phyloP scores from a whole-genome alignment of 2,329 filamentous ascomycete species.

The Lizonia empirigonia region DNA sequence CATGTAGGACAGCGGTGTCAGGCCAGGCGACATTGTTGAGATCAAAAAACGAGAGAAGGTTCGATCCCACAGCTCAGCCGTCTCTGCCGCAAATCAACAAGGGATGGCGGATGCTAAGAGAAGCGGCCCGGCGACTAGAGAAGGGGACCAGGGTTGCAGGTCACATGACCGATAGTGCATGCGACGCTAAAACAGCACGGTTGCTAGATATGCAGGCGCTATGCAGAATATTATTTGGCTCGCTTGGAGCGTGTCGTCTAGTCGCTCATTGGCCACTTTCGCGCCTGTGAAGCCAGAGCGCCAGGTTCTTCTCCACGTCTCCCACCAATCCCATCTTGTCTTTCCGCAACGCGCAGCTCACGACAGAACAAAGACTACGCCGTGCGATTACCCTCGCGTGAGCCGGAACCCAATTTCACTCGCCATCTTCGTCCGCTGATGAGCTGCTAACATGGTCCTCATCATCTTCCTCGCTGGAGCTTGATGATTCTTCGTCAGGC shows the following conservation, averaged over 20 bases:
- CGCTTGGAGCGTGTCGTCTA: conserved; percentile 24
- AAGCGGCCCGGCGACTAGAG: conserved; percentile 28
- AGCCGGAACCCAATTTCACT: neutral
- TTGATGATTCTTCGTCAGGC: conserved; percentile 51
- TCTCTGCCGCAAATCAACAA: conserved; percentile 18
- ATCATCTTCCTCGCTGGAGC: conserved; percentile 37
- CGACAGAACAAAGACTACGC: neutral
- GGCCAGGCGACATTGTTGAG: neutral
- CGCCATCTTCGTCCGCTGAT: conserved; percentile 20
- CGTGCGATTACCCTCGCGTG: neutral
- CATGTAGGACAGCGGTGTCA: neutral
- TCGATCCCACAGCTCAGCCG: conserved; percentile 14
- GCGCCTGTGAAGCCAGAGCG: conserved; percentile 23
- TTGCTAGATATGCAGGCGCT: conserved; percentile 20
- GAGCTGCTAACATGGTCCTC: conserved; percentile 18
- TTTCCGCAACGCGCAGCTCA: conserved; percentile 3
- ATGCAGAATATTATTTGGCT: conserved; percentile 25
- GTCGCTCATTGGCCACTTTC: conserved; percentile 34
- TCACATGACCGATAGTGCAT: conserved; percentile 31
- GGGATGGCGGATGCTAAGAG: conserved; percentile 25
- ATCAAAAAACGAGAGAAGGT: conserved; percentile 6
- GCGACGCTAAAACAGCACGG: conserved; percentile 20
- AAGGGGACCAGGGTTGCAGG: conserved; percentile 25
- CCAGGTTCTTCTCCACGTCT: conserved; percentile 14
- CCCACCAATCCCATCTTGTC: conserved; percentile 26